Conservation (phyloP, 352 stramenopile genomes). For the Lagenidium giganteum region DNA sequence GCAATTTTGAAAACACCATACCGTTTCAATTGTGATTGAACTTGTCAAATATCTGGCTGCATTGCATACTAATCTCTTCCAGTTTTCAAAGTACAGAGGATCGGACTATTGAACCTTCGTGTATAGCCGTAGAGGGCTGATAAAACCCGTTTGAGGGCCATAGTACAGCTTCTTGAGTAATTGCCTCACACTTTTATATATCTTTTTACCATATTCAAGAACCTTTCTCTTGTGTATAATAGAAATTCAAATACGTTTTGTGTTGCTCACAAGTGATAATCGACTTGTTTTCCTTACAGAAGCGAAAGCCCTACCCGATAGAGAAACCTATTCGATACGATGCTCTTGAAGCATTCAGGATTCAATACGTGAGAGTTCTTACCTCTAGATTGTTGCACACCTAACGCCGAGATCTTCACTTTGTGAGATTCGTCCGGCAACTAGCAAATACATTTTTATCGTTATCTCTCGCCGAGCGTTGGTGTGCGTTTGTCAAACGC, state of each 20-base stretch:
- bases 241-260: slow-evolving; percentile 20
- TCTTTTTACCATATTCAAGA: too few relatives aligned
- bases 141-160: slow-evolving; percentile 19
- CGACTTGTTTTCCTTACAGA: slow-evolving; percentile 18
- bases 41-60: slow-evolving; percentile 16
- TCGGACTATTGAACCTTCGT: slow-evolving; percentile 16
- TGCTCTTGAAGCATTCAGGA: slow-evolving; percentile 14
- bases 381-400: slow-evolving; percentile 17
- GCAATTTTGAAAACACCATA: slow-evolving; percentile 12
- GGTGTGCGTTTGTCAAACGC: slow-evolving; percentile 7
- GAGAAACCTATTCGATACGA: slow-evolving; percentile 28
- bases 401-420: slow-evolving; percentile 16
- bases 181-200: too few relatives aligned
- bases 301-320: slow-evolving; percentile 21
- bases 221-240: too few relatives aligned
- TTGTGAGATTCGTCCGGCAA: slow-evolving; percentile 12
- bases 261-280: slow-evolving; percentile 22
- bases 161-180: too few relatives aligned
- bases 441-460: slow-evolving; percentile 23
- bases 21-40: slow-evolving; percentile 10
- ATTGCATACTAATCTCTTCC: slow-evolving; percentile 16
- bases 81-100: slow-evolving; percentile 10
- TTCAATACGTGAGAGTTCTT: slow-evolving; percentile 13
- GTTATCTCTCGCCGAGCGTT: slow-evolving; percentile 19
- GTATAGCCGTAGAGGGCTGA: slow-evolving; percentile 12